Evolutionary conservation across 306 rosid genomes (phyloP).

Genomic region (Prunus persica): Prunus_persica_NCBIv2 NC_034013.1:16619001-16619500

Average conservation of each 20-base stretch:
- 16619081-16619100: too few relatives aligned
- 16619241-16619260: not conserved
- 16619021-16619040: too few relatives aligned
- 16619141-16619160: not conserved
- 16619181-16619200: constrained; percentile 6
- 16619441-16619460: too few relatives aligned
- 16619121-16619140: too few relatives aligned
- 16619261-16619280: not conserved
- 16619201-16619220: not conserved
- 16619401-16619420: not conserved
- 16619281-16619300: not conserved
- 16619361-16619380: not conserved
- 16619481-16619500: too few relatives aligned
- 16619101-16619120: too few relatives aligned
- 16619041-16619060: too few relatives aligned
- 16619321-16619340: not conserved
- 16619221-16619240: not conserved
- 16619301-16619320: not conserved
- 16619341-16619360: not conserved
- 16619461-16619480: too few relatives aligned
- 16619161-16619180: not conserved
- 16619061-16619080: too few relatives aligned
- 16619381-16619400: not conserved
- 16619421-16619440: not conserved
- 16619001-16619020: too few relatives aligned